Conservation (phyloP, 2,329 filamentous ascomycete species). For the Microdochium nivale region DNA sequence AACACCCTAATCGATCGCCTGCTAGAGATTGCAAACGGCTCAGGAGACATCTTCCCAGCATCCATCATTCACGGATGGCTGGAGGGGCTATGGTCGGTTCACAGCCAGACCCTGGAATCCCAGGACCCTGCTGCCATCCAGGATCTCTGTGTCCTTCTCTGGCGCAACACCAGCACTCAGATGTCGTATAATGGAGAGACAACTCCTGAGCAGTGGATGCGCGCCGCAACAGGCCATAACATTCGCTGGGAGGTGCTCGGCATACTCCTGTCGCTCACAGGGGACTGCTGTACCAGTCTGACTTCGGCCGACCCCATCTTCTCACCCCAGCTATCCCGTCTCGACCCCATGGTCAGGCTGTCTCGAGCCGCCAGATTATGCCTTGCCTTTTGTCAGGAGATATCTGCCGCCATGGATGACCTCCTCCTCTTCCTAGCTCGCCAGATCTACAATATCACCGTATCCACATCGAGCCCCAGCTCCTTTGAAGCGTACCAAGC, state of each 20-base stretch:
- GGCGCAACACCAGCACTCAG: conserved; percentile 22
- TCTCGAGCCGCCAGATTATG: neutral
- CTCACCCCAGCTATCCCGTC: conserved; percentile 1
- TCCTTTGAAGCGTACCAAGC: neutral
- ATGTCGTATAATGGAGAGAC: conserved; percentile 17
- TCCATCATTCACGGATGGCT: conserved; percentile 24
- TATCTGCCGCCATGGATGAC: neutral
- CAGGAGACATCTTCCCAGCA: conserved; percentile 14
- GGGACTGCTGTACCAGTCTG: conserved; percentile 15
- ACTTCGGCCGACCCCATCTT: conserved; percentile 17
- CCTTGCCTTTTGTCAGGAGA: neutral
- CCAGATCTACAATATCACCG: neutral
- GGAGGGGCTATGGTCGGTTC: conserved; percentile 14
- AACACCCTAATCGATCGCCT: conserved; percentile 18
- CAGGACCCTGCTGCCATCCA: conserved; percentile 22
- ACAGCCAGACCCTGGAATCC: conserved; percentile 16
- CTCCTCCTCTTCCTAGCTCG: neutral
- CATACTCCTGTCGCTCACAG: conserved; percentile 18
- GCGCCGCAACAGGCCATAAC: conserved; percentile 16
- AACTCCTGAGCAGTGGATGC: conserved; percentile 17
- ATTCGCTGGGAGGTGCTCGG: conserved; percentile 26
- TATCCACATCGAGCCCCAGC: neutral
- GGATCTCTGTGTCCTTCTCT: conserved; percentile 20
- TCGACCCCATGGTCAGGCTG: neutral
- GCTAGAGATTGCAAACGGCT: conserved; percentile 18